phyloP scores from a whole-genome alignment of 495 filamentous ascomycete genomes.

The Choiromyces venosus region DNA sequence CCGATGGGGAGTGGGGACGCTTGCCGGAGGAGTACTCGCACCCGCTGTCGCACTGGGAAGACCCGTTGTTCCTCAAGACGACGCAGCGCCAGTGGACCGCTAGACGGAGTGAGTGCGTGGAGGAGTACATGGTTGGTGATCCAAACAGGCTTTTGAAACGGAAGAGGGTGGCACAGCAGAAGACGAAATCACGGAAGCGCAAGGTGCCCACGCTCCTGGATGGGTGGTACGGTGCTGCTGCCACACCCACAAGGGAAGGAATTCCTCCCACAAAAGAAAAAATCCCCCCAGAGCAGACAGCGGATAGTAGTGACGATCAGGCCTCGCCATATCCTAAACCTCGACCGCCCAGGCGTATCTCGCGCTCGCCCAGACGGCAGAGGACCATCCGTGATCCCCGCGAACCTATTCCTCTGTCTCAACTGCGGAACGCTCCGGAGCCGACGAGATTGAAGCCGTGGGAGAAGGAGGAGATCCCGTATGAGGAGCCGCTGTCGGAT shows the following conservation, averaged over 20 bases:
- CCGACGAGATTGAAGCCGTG: background rate
- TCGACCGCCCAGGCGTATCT: too few relatives aligned
- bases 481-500: background rate
- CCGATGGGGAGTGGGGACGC: background rate
- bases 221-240: background rate
- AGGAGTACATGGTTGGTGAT: too few relatives aligned
- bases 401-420: background rate
- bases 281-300: background rate
- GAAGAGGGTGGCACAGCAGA: too few relatives aligned
- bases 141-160: too few relatives aligned
- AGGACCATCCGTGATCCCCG: too few relatives aligned
- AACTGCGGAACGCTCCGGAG: background rate
- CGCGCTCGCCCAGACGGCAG: too few relatives aligned
- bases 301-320: too few relatives aligned
- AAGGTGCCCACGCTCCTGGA: background rate
- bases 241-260: too few relatives aligned
- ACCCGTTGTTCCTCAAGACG: background rate
- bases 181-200: background rate
- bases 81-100: too few relatives aligned
- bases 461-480: background rate
- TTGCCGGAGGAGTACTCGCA: background rate
- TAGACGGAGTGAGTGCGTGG: too few relatives aligned
- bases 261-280: too few relatives aligned
- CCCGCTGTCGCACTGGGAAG: background rate
- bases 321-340: too few relatives aligned